Evolutionary conservation across 257 asterid genomes (phyloP), one percentile per base, ranked within the genome.

Genomic region (Primulina eburnea): DNA sequence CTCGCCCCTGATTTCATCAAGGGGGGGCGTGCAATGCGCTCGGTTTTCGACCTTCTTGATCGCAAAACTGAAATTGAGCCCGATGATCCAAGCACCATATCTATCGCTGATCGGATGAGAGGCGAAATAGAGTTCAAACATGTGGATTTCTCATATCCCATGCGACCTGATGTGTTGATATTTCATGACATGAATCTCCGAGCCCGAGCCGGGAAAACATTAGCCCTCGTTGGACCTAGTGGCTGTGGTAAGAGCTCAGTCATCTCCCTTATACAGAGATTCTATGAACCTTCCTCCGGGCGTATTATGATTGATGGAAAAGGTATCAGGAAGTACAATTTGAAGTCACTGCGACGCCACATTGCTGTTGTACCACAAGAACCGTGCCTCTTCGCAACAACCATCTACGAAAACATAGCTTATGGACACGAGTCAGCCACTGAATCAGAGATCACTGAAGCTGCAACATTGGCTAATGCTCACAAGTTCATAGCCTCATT

Each of bases 211-310:
- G 94, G 98, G 20, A 89, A 89, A 57, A 87, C 94, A 0, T 87
- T 92, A 1, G 98, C 98, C 30, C 95, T 92, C 0, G 96, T 92
- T 1, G 98, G 98, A 0, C 95, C 95, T 0, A 92, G 98, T 14
- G 96, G 98, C 8, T 86, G 82, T 10, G 98, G 98, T 0, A 92
- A 89, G 76, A 89, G 98, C 75, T 79, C 98, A 0, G 82, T 89
- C 50, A 75, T 89, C 28, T 60, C 93, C 8, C 90, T 92, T 0
- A 73, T 83, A 38, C 89, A 86, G 71, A 60, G 98, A 34, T 89
- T 89, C 76, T 89, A 92, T 11, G 97, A 92, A 59, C 95, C 98
- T 4, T 81, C 92, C 0, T 86, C 94, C 0, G 98, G 96, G 3
- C 96, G 96, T 0, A 73, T 92, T 38, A 75, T 81, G 62, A 73